A percentile compares a stretch with the other conserved stretches of the same genome.
Evolutionary conservation across 2,329 filamentous ascomycete species (phyloP).

Genomic region (Cladophialophora exuberans): DNA sequence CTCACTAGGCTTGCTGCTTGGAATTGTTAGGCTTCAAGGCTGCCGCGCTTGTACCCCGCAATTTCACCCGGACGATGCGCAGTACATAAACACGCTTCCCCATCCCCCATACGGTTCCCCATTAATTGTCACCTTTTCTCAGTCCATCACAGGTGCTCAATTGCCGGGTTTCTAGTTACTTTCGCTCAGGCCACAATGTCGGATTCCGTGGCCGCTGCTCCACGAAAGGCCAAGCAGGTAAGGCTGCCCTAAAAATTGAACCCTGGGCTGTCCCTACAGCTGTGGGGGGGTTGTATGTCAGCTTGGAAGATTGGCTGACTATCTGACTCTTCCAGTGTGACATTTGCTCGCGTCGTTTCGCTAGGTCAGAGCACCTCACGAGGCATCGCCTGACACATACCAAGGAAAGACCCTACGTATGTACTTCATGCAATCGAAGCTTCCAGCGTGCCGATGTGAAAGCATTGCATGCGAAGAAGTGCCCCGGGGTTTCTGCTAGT

Average conservation of each 20-base stretch:
- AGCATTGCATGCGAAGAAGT: conserved; percentile 17
- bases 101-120: conserved; percentile 2
- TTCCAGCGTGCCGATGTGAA: conserved; percentile 22
- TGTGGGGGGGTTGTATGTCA: too few relatives aligned
- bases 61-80: too few relatives aligned
- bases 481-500: conserved; percentile 11
- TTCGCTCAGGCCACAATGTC: not conserved
- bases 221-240: not conserved
- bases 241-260: too few relatives aligned
- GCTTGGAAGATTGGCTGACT: not conserved
- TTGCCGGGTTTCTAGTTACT: not conserved
- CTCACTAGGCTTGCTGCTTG: too few relatives aligned
- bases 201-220: not conserved
- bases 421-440: conserved; percentile 13
- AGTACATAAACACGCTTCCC: not conserved
- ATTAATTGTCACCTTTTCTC: not conserved
- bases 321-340: conserved; percentile 12
- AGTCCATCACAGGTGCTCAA: not conserved
- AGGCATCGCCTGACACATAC: conserved; percentile 22
- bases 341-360: conserved; percentile 21
- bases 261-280: too few relatives aligned
- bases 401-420: conserved; percentile 21
- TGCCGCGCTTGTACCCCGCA: too few relatives aligned
- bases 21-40: too few relatives aligned
- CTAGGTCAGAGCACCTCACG: conserved; percentile 19